These are phyloP conservation scores for Cytospora mali DNA, from an alignment of 2,329 filamentous ascomycete species.

Conservation along the genomic window DNA sequence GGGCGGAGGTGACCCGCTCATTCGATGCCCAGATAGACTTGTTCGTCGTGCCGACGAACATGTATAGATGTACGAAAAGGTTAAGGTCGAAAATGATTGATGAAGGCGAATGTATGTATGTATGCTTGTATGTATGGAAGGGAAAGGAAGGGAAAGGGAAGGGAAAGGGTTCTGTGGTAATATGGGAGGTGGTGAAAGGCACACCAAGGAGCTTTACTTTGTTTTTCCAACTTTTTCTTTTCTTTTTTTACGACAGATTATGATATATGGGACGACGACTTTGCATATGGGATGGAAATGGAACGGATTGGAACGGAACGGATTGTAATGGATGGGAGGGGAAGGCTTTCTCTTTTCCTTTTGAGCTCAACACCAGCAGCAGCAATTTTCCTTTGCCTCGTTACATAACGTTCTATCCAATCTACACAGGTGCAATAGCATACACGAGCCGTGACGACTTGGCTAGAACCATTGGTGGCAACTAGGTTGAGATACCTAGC, in stretches of 20 bases:
- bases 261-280: slow-evolving; percentile 9
- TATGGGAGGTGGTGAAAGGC: not conserved
- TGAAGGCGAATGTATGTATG: not conserved
- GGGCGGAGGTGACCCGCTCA: slow-evolving; percentile 3
- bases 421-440: not conserved
- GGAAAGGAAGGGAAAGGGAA: not conserved
- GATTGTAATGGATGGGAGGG: no score
- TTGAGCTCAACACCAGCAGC: not conserved
- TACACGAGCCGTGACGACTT: slow-evolving; percentile 6
- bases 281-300: not conserved
- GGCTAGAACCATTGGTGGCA: slow-evolving; percentile 2
- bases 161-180: not conserved
- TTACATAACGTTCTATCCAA: not conserved
- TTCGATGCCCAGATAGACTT: not conserved
- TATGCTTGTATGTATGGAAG: not conserved
- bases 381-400: not conserved
- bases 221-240: not conserved
- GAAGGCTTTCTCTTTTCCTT: not conserved
- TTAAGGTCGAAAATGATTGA: slow-evolving; percentile 5
- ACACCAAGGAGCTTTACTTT: not conserved
- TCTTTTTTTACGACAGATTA: not conserved
- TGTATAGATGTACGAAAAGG: slow-evolving; percentile 1
- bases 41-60: slow-evolving; percentile 4
- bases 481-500: slow-evolving; percentile 17
- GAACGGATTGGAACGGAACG: no score